Percentiles rank a stretch among this genome's conserved stretches.
These are phyloP conservation scores for Seminavis robusta DNA, from an alignment of 108 stramenopile species.

Conservation along the genomic window DNA sequence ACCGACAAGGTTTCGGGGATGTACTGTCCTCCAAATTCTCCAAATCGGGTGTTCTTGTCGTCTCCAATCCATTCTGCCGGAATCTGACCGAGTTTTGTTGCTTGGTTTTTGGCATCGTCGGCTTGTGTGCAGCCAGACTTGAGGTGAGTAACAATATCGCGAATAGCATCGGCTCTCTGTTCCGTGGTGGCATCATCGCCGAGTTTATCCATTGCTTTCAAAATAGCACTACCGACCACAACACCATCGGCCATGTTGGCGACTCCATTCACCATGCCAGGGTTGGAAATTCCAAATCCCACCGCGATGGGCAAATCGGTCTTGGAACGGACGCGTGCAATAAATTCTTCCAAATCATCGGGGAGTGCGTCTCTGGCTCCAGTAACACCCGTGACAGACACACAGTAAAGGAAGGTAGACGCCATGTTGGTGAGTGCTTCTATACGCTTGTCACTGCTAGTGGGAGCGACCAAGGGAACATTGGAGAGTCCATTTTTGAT, in stretches of 20 bases:
- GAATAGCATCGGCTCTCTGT: constrained; percentile 77
- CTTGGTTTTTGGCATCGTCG: constrained; percentile 58
- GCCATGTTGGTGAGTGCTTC: constrained; percentile 82
- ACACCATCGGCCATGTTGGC: constrained; percentile 94
- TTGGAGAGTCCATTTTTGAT: constrained; percentile 83
- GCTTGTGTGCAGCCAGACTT: constrained; percentile 66
- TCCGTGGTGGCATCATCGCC: constrained; percentile 67
- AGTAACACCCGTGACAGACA: constrained; percentile 95
- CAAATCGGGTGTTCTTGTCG: constrained; percentile 67
- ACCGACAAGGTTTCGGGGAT: constrained; percentile 97
- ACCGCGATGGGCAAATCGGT: constrained; percentile 93
- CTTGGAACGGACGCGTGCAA: constrained; percentile 80
- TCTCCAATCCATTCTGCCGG: constrained; percentile 42
- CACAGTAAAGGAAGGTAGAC: constrained; percentile 94
- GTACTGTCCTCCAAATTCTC: constrained; percentile 96
- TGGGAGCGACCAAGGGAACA: constrained; percentile 95
- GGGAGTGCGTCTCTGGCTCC: constrained; percentile 85
- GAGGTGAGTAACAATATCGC: constrained; percentile 63
- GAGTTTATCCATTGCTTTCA: constrained; percentile 83
- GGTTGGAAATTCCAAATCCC: constrained; percentile 94
- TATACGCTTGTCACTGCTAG: constrained; percentile 93
- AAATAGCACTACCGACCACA: constrained; percentile 95
- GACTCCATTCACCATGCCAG: constrained; percentile 88
- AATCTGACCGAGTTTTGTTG: constrained; percentile 64
- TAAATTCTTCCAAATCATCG: constrained; percentile 85